These are phyloP conservation scores for Botrytis galanthina DNA, from an alignment of 2,329 filamentous ascomycete species.

Conservation along the genomic window DNA sequence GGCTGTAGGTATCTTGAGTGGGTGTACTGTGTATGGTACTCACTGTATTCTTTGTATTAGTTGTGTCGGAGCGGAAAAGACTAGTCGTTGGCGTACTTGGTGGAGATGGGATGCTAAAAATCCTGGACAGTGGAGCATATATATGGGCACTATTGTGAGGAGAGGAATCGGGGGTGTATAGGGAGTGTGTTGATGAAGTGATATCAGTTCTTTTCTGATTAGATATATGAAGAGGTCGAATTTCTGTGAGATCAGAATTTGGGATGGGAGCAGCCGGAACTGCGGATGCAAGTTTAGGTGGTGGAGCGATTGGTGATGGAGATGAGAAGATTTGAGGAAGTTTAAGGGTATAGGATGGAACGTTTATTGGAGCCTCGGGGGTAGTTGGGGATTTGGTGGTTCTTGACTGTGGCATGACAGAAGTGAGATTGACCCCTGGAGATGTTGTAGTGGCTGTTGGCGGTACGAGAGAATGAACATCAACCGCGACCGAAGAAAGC, in stretches of 20 bases:
- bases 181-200: background rate
- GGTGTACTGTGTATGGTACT: background rate
- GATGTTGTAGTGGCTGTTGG: background rate
- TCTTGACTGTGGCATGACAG: background rate
- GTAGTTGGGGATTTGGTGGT: no score
- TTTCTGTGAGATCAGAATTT: background rate
- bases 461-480: background rate
- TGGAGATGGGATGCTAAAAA: background rate
- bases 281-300: background rate
- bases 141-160: background rate
- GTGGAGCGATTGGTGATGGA: background rate
- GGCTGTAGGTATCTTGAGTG: background rate
- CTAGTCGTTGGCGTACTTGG: background rate
- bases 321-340: slow-evolving; percentile 6
- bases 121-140: background rate
- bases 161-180: background rate
- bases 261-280: background rate
- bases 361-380: background rate
- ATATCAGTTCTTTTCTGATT: background rate
- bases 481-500: background rate
- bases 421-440: background rate
- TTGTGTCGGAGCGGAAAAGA: background rate
- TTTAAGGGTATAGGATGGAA: background rate
- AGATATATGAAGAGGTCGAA: background rate
- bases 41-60: background rate